These are phyloP conservation scores for Tolypocladium paradoxum DNA, from an alignment of 2,329 filamentous ascomycete genomes.

Conservation along the genomic window DNA sequence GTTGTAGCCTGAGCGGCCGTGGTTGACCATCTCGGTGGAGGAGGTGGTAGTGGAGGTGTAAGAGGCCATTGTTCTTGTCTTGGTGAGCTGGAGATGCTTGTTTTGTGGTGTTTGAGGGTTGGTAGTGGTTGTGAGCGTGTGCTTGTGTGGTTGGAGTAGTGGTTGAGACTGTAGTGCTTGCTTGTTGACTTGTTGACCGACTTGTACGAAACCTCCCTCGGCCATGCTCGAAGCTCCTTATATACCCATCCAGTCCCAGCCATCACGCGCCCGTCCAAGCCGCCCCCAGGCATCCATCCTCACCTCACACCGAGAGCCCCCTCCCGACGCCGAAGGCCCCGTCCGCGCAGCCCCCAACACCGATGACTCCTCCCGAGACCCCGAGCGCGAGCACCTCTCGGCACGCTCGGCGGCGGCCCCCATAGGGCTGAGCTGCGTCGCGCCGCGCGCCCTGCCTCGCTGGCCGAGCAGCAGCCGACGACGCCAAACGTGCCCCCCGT, in stretches of 20 bases:
- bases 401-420: constrained; percentile 1
- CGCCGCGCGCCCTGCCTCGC: too few relatives aligned
- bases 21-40: constrained; percentile 22
- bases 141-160: background rate
- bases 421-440: background rate
- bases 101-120: constrained; percentile 3
- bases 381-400: background rate
- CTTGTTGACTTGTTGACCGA: background rate
- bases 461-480: too few relatives aligned
- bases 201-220: background rate
- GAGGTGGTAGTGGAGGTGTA: constrained; percentile 12
- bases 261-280: background rate
- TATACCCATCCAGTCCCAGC: background rate
- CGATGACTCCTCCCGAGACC: too few relatives aligned
- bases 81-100: background rate
- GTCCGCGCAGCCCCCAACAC: background rate
- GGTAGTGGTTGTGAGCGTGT: background rate
- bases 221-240: background rate
- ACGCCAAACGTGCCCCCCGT: background rate
- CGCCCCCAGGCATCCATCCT: background rate
- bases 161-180: background rate
- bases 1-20: constrained; percentile 34
- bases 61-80: constrained; percentile 7
- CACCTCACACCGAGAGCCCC: background rate
- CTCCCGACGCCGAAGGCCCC: background rate